phyloP scores from a whole-genome alignment of 768 basidiomycete species.

The Sporobolomyces pararoseus region DNA sequence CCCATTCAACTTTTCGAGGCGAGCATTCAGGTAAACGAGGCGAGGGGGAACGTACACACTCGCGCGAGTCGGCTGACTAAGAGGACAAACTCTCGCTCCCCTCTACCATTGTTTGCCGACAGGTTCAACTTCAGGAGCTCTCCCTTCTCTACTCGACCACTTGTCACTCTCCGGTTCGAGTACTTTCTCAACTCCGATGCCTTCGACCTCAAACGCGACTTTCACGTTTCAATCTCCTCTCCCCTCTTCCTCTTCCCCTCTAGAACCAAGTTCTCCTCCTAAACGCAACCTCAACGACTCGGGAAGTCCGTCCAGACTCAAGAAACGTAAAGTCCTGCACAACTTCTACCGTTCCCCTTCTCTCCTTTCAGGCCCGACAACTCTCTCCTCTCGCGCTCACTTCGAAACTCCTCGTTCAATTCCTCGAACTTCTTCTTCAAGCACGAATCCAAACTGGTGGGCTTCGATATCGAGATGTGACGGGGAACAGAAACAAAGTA shows the following conservation, averaged over 20 bases:
- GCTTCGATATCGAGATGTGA: conserved; percentile 4
- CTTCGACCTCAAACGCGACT: neutral
- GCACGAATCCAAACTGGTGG: conserved; percentile 12
- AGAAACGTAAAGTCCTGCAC: conserved; percentile 29
- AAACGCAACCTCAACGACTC: neutral
- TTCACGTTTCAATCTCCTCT: neutral
- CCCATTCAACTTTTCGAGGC: neutral
- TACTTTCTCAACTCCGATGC: neutral
- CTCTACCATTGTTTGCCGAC: neutral
- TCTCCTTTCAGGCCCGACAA: conserved; percentile 3
- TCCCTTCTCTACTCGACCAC: neutral
- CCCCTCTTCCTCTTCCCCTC: neutral
- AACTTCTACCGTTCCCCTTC: conserved; percentile 7
- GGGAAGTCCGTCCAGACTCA: neutral
- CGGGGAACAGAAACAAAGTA: conserved; percentile 3
- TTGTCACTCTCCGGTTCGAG: conserved; percentile 8
- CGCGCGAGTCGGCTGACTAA: neutral
- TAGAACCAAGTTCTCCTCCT: neutral
- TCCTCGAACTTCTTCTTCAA: neutral
- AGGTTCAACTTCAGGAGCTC: neutral
- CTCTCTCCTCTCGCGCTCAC: too few relatives aligned
- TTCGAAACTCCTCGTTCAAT: neutral
- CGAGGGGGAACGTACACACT: too few relatives aligned
- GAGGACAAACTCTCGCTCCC: neutral
- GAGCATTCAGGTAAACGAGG: too few relatives aligned